Conservation (phyloP, 495 filamentous ascomycete genomes). For the Trichocladium uniseriatum region DNA sequence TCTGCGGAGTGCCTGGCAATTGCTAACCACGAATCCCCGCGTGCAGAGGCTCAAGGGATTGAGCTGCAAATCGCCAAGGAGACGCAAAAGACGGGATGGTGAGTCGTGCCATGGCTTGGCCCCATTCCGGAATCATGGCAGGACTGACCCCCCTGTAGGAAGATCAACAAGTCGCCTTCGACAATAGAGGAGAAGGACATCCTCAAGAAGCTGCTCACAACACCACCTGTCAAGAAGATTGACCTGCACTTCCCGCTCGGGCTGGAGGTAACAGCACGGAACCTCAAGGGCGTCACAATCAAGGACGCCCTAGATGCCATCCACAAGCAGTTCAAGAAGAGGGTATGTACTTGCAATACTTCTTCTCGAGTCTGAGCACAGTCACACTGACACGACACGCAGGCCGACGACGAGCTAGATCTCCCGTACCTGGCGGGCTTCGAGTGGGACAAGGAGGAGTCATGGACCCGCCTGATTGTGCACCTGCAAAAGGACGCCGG, state of each 20-base stretch:
- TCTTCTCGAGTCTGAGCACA: background rate
- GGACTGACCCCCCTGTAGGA: slow-evolving; percentile 46
- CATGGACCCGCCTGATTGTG: slow-evolving; percentile 61
- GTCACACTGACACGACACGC: background rate
- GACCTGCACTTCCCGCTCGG: slow-evolving; percentile 82
- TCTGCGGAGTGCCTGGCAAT: background rate
- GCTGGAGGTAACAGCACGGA: slow-evolving; percentile 79
- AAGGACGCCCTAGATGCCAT: slow-evolving; percentile 92
- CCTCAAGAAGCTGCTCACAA: slow-evolving; percentile 70
- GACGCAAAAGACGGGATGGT: slow-evolving; percentile 87
- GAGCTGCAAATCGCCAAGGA: slow-evolving; percentile 73
- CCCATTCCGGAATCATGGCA: background rate
- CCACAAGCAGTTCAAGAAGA: slow-evolving; percentile 89
- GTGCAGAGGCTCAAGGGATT: slow-evolving; percentile 61
- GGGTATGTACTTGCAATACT: slow-evolving; percentile 45
- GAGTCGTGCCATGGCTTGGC: slow-evolving; percentile 28
- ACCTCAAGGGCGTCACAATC: slow-evolving; percentile 86
- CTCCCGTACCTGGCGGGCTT: slow-evolving; percentile 79
- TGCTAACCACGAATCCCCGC: background rate
- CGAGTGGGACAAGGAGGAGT: slow-evolving; percentile 90
- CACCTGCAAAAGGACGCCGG: slow-evolving; percentile 67
- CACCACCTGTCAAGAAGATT: slow-evolving; percentile 82
- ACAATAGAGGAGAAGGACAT: slow-evolving; percentile 68
- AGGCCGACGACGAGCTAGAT: slow-evolving; percentile 86
- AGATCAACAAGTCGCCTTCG: slow-evolving; percentile 74